Percentiles rank a stretch among this genome's conserved stretches.
phyloP scores from a whole-genome alignment of 2,329 filamentous ascomycete species.

The Trichothecium sympodiale region DNA sequence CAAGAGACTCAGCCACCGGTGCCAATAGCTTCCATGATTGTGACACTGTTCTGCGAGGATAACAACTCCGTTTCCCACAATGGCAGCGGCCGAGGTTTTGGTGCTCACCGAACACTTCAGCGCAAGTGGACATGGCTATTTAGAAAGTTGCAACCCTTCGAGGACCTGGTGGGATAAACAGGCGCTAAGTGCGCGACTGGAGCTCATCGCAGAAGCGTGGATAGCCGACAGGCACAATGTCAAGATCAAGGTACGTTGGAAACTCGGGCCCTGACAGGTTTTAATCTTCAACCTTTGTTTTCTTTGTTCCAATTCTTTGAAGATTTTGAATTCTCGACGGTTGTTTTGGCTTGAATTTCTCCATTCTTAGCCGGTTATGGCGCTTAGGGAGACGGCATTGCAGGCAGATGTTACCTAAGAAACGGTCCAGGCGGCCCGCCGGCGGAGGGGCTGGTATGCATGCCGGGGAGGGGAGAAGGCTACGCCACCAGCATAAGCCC shows the following conservation, averaged over 20 bases:
- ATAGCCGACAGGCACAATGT: conserved; percentile 12
- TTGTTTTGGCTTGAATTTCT: too few species aligned
- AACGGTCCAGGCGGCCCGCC: too few species aligned
- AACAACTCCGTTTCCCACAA: conserved; percentile 37
- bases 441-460: too few species aligned
- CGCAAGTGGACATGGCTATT: conserved; percentile 27
- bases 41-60: conserved; percentile 26
- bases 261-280: neutral
- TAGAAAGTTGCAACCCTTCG: conserved; percentile 18
- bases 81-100: conserved; percentile 42
- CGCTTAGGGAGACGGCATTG: too few species aligned
- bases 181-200: conserved; percentile 14
- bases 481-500: neutral
- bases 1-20: neutral
- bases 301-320: conserved; percentile 3
- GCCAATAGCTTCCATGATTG: conserved; percentile 40
- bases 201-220: conserved; percentile 23
- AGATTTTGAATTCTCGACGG: too few species aligned
- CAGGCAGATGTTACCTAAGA: too few species aligned
- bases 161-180: conserved; percentile 14
- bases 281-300: conserved; percentile 3
- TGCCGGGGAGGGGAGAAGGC: neutral
- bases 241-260: conserved; percentile 10
- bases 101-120: conserved; percentile 29
- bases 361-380: too few species aligned